Evolutionary conservation across 1,139 yeast species (phyloP).

Genomic region (Suhomyces terraborum): DNA sequence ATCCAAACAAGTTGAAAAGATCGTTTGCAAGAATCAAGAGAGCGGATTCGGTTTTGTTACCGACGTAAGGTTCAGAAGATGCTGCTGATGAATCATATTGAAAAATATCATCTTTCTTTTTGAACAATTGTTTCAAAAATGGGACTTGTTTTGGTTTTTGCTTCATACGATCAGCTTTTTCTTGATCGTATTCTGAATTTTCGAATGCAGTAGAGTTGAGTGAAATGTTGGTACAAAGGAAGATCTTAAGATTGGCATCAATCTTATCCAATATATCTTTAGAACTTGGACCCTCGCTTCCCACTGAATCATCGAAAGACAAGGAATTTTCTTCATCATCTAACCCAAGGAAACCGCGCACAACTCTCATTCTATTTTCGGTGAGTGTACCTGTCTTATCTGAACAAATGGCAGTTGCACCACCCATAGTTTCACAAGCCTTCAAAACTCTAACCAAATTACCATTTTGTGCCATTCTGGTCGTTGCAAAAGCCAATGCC

Average conservation of each 20-base stretch:
- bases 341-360: constrained; percentile 67
- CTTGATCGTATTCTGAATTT: constrained; percentile 49
- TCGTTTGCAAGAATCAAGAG: constrained; percentile 67
- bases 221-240: constrained; percentile 62
- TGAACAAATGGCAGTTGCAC: constrained; percentile 95
- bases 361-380: constrained; percentile 89
- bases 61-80: constrained; percentile 65
- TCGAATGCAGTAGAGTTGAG: constrained; percentile 91
- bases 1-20: constrained; percentile 50
- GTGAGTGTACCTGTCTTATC: constrained; percentile 98
- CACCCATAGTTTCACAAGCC: constrained; percentile 98
- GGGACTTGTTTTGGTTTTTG: constrained; percentile 34
- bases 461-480: constrained; percentile 96
- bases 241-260: constrained; percentile 33
- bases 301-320: constrained; percentile 48
- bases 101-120: constrained; percentile 20
- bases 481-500: constrained; percentile 96
- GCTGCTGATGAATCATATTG: constrained; percentile 26
- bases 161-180: constrained; percentile 31
- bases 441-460: constrained; percentile 90
- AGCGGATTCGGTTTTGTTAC: constrained; percentile 95
- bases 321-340: constrained; percentile 12
- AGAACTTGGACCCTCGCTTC: constrained; percentile 30
- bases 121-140: constrained; percentile 16
- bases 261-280: constrained; percentile 34